phyloP scores from a whole-genome alignment of 2,329 filamentous ascomycete species.

The Trichoderma koningiopsis region DNA sequence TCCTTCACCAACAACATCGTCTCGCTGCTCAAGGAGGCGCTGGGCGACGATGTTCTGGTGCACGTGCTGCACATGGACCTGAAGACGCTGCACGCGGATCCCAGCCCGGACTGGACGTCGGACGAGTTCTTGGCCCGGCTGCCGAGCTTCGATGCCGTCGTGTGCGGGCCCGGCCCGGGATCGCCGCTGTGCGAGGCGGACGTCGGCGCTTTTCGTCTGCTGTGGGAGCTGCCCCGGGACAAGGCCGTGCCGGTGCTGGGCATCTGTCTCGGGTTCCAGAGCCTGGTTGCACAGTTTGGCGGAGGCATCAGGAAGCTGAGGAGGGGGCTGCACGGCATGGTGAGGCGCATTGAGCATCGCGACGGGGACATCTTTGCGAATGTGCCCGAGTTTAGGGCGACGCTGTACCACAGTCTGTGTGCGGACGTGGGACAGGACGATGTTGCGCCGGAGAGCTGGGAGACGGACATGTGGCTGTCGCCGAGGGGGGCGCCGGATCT shows the following conservation, averaged over 20 bases:
- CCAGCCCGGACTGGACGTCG: constrained; percentile 47
- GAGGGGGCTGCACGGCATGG: constrained; percentile 81
- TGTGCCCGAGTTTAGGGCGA: constrained; percentile 65
- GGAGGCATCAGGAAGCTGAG: constrained; percentile 65
- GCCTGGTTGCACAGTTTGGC: constrained; percentile 69
- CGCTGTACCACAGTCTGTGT: constrained; percentile 72
- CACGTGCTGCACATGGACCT: constrained; percentile 43
- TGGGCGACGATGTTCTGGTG: constrained; percentile 66
- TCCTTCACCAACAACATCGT: constrained; percentile 97
- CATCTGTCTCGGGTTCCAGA: constrained; percentile 89
- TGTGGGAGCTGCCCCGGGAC: constrained; percentile 68
- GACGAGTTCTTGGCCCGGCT: constrained; percentile 47
- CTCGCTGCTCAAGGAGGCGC: constrained; percentile 70
- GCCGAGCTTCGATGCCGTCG: constrained; percentile 74
- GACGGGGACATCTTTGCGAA: constrained; percentile 65
- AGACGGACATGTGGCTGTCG: constrained; percentile 44
- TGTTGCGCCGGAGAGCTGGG: constrained; percentile 42
- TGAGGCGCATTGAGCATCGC: constrained; percentile 66
- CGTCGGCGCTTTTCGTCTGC: constrained; percentile 75
- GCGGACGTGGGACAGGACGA: constrained; percentile 56
- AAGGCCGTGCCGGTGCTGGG: constrained; percentile 76
- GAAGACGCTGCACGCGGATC: constrained; percentile 67
- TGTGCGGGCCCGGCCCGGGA: constrained; percentile 89
- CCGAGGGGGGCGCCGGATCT: constrained; percentile 44
- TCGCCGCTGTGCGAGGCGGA: constrained; percentile 72